Evolutionary conservation across 2,329 filamentous ascomycete genomes (phyloP), one percentile per base, ranked within the genome.

Genomic region (Fusarium mundagurra): DNA sequence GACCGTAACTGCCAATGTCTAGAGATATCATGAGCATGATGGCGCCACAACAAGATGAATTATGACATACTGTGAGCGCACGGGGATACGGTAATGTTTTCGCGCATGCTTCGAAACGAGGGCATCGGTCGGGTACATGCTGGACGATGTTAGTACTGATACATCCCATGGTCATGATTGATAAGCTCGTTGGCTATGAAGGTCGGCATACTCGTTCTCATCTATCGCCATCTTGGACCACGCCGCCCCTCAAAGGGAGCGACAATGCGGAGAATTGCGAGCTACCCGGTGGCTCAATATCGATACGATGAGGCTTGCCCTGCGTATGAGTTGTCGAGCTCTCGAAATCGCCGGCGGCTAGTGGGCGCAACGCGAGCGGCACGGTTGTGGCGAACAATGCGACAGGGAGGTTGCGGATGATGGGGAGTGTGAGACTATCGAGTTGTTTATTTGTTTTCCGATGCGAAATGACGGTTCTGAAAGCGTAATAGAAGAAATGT

Each of bases 1-100:
- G 97, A 96, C 63, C 96, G 94, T 51, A 99, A 88, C 84, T 96
- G 94, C 91, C 93, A 95, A 84, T 96, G 94, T 75, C 93, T 95
- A 29, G 50, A 43, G 50, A 43, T 54, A 53, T 69, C 57, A 69
- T 77, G 43, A 64, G 58, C 45, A 64, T 71, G 61, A 71, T 47
- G 48, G 58, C 48, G 64, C 51, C 27, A 41, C 53, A 44, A 34
- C 22, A 54, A 47, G 36, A 51, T 54, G 45, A 20, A 84, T 66
- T 80, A 81, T 59, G 50, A 84, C 89, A 75, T 84, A 93, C 90
- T 90, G 89, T 57, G 91, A 91, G 58, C 88, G 88, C 76, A 94
- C 91, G 50, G 86, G 87, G 71, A 91, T 88, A 53, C 89, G 89
- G 80, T 92, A 94, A 81, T 92, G 92, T 75, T 88, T 92, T 79